Conservation (phyloP, 2,329 filamentous ascomycete genomes). For the Sphaerulina populicola region DNA sequence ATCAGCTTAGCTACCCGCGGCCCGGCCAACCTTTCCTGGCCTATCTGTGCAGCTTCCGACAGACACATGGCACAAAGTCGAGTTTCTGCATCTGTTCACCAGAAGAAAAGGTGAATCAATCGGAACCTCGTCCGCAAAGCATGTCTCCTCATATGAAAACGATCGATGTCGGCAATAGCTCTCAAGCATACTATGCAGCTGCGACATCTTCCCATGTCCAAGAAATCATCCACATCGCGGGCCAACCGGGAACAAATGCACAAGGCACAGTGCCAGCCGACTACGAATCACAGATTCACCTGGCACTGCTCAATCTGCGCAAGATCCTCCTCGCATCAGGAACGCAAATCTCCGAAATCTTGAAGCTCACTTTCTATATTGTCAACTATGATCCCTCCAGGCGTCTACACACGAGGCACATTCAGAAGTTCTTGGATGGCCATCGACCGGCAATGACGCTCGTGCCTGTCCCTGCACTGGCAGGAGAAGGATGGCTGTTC, state of each 20-base stretch:
- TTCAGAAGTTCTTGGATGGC: constrained; percentile 34
- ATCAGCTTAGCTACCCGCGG: no score
- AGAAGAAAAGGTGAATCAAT: no score
- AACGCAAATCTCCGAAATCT: constrained; percentile 34
- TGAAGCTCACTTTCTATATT: constrained; percentile 39
- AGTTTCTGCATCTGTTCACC: no score
- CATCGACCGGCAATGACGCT: constrained; percentile 41
- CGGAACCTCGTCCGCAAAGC: constrained; percentile 9
- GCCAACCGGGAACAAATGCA: constrained; percentile 6
- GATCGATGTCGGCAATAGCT: constrained; percentile 6
- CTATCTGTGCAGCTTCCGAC: no score
- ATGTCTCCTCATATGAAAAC: constrained; percentile 23
- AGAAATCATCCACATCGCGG: constrained; percentile 7
- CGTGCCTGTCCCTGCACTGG: constrained; percentile 38
- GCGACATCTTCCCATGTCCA: constrained; percentile 2
- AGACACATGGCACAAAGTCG: no score
- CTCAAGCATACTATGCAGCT: constrained; percentile 6
- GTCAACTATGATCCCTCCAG: constrained; percentile 38
- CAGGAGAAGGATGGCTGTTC: constrained; percentile 36
- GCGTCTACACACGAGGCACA: constrained; percentile 33
- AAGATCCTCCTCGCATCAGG: constrained; percentile 27
- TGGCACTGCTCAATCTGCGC: constrained; percentile 4
- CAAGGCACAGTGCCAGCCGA: neutral
- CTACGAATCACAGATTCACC: constrained; percentile 5
- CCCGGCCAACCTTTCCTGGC: no score